Conservation (phyloP, 805 yeast species). For the Wickerhamomyces kurtzmanii region DNA sequence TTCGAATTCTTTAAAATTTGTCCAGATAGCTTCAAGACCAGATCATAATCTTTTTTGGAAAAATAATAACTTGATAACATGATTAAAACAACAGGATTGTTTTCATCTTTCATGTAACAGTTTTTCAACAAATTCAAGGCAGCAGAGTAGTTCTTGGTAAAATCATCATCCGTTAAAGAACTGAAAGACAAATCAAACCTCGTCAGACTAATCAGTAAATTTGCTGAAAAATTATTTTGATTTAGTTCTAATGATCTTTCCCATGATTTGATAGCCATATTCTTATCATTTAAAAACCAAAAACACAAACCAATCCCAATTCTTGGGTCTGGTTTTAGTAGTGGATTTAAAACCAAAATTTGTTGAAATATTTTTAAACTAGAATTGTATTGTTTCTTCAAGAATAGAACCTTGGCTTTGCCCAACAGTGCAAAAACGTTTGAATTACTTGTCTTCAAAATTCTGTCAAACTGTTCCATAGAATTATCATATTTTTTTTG, state of each 20-base stretch:
- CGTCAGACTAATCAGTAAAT: constrained; percentile 55
- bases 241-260: constrained; percentile 62
- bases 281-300: constrained; percentile 76
- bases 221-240: constrained; percentile 49
- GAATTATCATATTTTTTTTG: constrained; percentile 64
- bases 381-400: constrained; percentile 58
- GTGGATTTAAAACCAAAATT: constrained; percentile 65
- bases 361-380: constrained; percentile 83
- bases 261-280: constrained; percentile 79
- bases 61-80: constrained; percentile 64
- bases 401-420: constrained; percentile 72
- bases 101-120: constrained; percentile 26
- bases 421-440: constrained; percentile 75
- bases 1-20: constrained; percentile 32
- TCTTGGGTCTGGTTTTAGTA: constrained; percentile 83
- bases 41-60: constrained; percentile 50
- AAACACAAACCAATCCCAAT: constrained; percentile 91
- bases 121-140: constrained; percentile 40
- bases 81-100: constrained; percentile 54
- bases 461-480: constrained; percentile 52
- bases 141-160: constrained; percentile 44
- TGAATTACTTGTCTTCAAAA: constrained; percentile 40
- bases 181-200: constrained; percentile 56
- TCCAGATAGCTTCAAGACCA: constrained; percentile 46
- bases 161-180: constrained; percentile 47